These are phyloP conservation scores for Echinochloa phyllopogon DNA, from an alignment of 176 grass and related monocot species.

Conservation along the genomic window DNA sequence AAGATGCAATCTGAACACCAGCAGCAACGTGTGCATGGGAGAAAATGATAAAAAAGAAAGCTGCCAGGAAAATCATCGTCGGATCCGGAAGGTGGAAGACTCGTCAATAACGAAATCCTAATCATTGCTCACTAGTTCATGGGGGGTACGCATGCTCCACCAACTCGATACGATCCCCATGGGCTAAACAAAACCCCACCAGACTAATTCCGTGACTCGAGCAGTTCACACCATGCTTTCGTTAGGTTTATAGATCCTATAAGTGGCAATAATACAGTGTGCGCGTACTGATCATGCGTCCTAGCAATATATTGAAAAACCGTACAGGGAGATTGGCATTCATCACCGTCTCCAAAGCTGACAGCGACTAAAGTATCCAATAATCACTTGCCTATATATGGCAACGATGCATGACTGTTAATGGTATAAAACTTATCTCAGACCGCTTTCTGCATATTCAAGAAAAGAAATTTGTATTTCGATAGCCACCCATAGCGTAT, in stretches of 20 bases:
- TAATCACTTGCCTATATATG: neutral
- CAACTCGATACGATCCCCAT: neutral
- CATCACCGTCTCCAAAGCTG: neutral
- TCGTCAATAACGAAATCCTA: neutral
- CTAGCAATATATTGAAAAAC: neutral
- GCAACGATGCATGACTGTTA: neutral
- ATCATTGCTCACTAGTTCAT: conserved; percentile 13
- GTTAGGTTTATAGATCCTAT: conserved; percentile 29
- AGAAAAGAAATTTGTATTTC: neutral
- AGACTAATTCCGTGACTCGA: conserved; percentile 34
- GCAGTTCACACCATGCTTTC: conserved; percentile 17
- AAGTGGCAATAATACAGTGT: conserved; percentile 32
- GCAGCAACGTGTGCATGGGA: neutral
- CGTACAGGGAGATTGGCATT: neutral
- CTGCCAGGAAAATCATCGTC: neutral
- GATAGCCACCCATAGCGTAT: no score
- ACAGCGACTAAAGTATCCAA: neutral
- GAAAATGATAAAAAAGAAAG: neutral
- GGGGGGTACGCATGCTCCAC: neutral
- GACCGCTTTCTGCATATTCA: neutral
- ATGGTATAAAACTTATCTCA: neutral
- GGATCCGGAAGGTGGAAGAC: neutral
- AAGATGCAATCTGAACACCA: neutral
- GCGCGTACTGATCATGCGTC: neutral
- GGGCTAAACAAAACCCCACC: conserved; percentile 1